These are phyloP conservation scores for Sporobolus alterniflorus DNA, from an alignment of 202 grass and related monocot species.

Conservation along the genomic window DNA sequence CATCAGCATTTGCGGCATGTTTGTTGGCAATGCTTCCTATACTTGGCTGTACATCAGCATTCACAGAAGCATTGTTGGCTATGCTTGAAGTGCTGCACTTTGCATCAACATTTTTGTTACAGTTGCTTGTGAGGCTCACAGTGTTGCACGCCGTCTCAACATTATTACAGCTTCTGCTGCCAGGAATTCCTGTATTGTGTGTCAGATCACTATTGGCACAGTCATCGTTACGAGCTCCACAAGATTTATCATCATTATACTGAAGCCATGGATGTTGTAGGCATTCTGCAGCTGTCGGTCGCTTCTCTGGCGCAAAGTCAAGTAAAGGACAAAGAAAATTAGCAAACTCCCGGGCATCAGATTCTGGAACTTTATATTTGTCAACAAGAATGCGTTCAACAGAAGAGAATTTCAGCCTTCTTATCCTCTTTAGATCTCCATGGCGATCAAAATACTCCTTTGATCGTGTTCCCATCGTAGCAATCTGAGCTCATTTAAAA, in stretches of 20 bases:
- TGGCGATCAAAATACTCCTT: conserved; percentile 98
- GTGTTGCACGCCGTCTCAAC: conserved; percentile 16
- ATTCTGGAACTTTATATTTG: conserved; percentile 75
- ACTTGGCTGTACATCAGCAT: conserved; percentile 48
- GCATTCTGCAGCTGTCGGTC: conserved; percentile 81
- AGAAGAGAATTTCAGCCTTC: conserved; percentile 74
- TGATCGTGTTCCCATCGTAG: conserved; percentile 71
- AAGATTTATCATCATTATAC: conserved; percentile 33
- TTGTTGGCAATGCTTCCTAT: conserved; percentile 42
- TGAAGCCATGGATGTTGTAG: conserved; percentile 90
- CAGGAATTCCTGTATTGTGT: not conserved
- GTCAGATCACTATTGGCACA: conserved; percentile 7
- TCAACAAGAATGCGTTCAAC: conserved; percentile 77
- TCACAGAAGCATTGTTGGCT: conserved; percentile 41
- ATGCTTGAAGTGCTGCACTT: conserved; percentile 30
- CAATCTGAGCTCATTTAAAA: conserved; percentile 63
- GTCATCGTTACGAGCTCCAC: not conserved
- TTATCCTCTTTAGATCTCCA: conserved; percentile 91
- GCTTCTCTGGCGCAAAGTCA: conserved; percentile 87
- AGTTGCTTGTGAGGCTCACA: conserved; percentile 20
- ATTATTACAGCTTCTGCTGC: conserved; percentile 18
- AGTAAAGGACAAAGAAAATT: conserved; percentile 81
- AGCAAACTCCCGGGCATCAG: conserved; percentile 65
- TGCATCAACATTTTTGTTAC: conserved; percentile 30
- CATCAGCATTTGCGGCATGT: conserved; percentile 21